Base-by-base conservation (phyloP, 345 rosid genomes). In the Hibiscus mutabilis region DNA sequence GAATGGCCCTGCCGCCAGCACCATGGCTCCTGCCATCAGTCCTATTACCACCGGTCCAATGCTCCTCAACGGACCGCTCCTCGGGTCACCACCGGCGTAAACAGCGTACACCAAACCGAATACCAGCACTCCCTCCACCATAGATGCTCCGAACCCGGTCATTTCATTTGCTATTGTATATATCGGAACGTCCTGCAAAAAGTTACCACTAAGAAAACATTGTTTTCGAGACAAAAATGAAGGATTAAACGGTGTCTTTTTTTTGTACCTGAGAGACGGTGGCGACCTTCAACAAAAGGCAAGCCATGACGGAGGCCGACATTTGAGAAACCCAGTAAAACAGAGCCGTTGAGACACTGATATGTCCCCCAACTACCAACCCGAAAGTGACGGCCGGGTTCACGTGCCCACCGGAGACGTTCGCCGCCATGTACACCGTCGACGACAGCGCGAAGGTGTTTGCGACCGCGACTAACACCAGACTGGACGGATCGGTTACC, bases 341-440 rank as follows among this genome's bases (percentile, higher is more conserved):
- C 49, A 92, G 40, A 74, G 99, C 97, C 8, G 91, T 88, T 0
- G 94, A 87, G 64, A 92, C 81, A 33, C 84, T 85, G 6, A 95
- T 77, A 60, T 80, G 86, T 62, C 99, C 99, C 8, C 93, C 88
- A 40, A 95, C 85, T 2, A 90, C 99, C 94, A 83, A 86, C 0
- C 75, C 88, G 55, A 92, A 90, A 1, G 98, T 95, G 69, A 95
- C 98, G 3, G 98, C 96, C 2, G 99, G 99, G 71, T 92, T 95
- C 66, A 92, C 90, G 61, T 92, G 99, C 3, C 97, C 97, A 1
- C 96, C 97, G 2, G 97, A 95, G 19, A 86, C 77, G 60, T 76
- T 88, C 63, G 82, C 80, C 0, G 97, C 85, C 16, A 89, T 81
- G 66, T 84, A 87, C 31, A 95, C 84, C 0, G 91, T 81, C 1